Evolutionary conservation across 2,329 filamentous ascomycete species (phyloP).

Genomic region (Aspergillus chevalieri): DNA sequence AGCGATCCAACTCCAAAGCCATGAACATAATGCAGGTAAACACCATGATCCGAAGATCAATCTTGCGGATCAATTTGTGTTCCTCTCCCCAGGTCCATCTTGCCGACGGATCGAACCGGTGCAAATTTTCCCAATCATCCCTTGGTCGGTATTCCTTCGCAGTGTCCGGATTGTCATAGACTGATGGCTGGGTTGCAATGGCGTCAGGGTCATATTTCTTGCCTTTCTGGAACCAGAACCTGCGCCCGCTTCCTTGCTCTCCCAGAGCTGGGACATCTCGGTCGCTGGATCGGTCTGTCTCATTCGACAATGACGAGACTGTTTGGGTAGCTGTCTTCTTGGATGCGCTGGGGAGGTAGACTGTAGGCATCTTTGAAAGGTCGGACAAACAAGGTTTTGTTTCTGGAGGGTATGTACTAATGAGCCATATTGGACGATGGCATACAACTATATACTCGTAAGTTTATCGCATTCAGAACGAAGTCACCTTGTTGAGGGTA

Average conservation of each 20-base stretch:
- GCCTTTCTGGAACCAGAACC: slow-evolving; percentile 25
- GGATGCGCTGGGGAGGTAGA: no score
- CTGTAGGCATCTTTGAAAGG: no score
- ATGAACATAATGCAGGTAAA: slow-evolving; percentile 52
- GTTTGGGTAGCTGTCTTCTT: no score
- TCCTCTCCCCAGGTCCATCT: neutral
- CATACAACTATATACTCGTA: no score
- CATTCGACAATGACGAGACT: no score
- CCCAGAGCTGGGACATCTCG: slow-evolving; percentile 7
- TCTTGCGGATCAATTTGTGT: neutral
- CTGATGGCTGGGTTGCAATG: slow-evolving; percentile 39
- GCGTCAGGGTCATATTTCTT: slow-evolving; percentile 19
- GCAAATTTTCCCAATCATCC: slow-evolving; percentile 24
- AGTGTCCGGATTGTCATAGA: slow-evolving; percentile 41
- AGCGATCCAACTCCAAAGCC: slow-evolving; percentile 53
- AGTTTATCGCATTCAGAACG: no score
- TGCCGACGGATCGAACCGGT: neutral
- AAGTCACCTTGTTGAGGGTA: no score
- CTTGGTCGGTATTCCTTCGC: slow-evolving; percentile 28
- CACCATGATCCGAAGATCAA: neutral
- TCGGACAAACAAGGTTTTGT: no score
- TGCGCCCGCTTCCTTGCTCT: slow-evolving; percentile 13
- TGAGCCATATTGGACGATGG: no score
- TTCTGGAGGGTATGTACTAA: no score
- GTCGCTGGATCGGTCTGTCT: no score